Base-by-base conservation (phyloP, 805 yeast species). In the Sungouiella blattae region DNA sequence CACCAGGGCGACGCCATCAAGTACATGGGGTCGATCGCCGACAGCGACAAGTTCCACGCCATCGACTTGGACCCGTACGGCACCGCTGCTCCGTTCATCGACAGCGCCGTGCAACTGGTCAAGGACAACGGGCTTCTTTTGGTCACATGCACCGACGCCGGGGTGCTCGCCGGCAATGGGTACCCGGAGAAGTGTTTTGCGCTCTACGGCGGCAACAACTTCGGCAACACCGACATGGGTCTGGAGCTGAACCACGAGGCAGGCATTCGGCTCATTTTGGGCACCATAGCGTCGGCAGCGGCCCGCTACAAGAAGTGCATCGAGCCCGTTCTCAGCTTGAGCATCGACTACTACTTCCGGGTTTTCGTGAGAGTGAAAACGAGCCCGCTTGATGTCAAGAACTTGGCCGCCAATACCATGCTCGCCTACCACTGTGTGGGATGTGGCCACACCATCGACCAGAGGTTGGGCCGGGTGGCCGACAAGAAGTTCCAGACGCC, bases 61-160 rank as follows among this genome's bases (percentile, higher is more conserved):
- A 78, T 93, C 39, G 99, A 93, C 61, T 71, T 93, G 33, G 99
- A 93, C 60, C 99, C 99, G 0, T 93, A 93, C 55, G 99, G 99
- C 20, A 83, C 97, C 0, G 98, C 96, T 0, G 78, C 96, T 0
- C 98, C 98, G 6, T 93, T 93, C 56, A 71, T 93, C 18, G 98
- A 93, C 57, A 78, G 93, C 21, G 97, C 98, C 0, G 68, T 93
- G 21, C 95, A 87, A 52, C 67, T 82, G 21, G 75, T 89, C n/a
- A 75, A 74, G 32, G 88, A 89, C 47, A 89, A 82, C 37, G 99
- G 98, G 1, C 52, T 93, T 28, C 61, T 93, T 46, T 65, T 93
- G 33, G 91, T 93, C 3, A 93, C 99, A 0, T 93, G 98, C 58
- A 93, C 99, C 0, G 99, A 93, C 63, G 73, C 94, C 11, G 95